These are phyloP conservation scores for Capillidium rhysosporum DNA, from an alignment of 371 early-diverging fungal genomes.

Conservation along the genomic window DNA sequence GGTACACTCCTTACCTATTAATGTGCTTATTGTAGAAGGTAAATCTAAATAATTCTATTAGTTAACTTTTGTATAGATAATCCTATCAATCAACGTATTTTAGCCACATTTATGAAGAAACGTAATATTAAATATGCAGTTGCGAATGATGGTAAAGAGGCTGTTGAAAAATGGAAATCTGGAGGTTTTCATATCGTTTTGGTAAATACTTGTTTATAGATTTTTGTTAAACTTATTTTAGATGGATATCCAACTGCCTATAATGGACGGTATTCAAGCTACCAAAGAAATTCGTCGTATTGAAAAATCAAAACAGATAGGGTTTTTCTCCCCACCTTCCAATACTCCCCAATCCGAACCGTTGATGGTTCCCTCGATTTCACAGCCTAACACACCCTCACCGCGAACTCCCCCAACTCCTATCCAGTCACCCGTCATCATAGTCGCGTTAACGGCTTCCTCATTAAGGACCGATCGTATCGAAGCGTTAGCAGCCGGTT, in stretches of 20 bases:
- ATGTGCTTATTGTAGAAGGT: constrained; percentile 67
- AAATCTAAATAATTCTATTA: constrained; percentile 7
- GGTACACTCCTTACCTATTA: constrained; percentile 30
- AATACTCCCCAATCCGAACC: constrained; percentile 7
- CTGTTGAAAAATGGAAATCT: constrained; percentile 46
- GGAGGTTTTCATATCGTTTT: constrained; percentile 55
- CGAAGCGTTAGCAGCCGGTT: constrained; percentile 65
- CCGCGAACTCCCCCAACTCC: constrained; percentile 10
- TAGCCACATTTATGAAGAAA: constrained; percentile 50
- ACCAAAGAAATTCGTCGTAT: constrained; percentile 46
- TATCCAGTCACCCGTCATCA: constrained; percentile 58
- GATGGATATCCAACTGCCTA: constrained; percentile 72
- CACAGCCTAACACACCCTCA: constrained; percentile 7
- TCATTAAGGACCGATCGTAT: constrained; percentile 51
- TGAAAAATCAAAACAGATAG: constrained; percentile 40
- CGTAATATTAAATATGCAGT: constrained; percentile 45
- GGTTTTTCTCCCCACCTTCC: constrained; percentile 22
- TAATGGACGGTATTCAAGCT: constrained; percentile 63
- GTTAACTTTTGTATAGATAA: constrained; percentile 22
- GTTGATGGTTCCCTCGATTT: not conserved
- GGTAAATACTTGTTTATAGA: constrained; percentile 18
- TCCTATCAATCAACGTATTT: constrained; percentile 49
- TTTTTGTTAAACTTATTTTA: constrained; percentile 8
- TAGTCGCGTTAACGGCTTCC: constrained; percentile 73
- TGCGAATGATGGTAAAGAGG: constrained; percentile 53